Percentiles rank a stretch among this genome's conserved stretches.
Conservation (phyloP, 2,329 filamentous ascomycete species). For the Sporothrix variecibatus region DNA sequence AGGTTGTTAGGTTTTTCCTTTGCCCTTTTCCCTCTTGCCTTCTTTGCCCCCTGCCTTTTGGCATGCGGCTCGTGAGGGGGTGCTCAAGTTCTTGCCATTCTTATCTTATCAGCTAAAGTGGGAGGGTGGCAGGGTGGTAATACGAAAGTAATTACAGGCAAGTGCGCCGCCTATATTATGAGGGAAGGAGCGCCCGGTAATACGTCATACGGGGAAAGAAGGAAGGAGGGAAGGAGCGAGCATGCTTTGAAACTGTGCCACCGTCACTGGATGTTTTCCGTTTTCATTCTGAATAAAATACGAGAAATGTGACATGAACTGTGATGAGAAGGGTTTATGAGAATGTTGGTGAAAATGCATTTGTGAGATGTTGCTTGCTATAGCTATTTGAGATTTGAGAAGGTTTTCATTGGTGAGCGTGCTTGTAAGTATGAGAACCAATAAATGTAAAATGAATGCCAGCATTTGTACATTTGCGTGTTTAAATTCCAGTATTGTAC, state of each 20-base stretch:
- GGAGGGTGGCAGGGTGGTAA: background rate
- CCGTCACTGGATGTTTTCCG: background rate
- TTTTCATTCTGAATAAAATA: background rate
- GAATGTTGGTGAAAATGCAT: background rate
- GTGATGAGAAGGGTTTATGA: background rate
- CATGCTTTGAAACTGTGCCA: background rate
- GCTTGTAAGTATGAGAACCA: background rate
- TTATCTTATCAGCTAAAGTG: slow-evolving; percentile 11
- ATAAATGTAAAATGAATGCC: background rate
- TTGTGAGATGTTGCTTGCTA: background rate
- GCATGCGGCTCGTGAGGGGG: slow-evolving; percentile 7
- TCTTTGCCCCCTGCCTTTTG: background rate
- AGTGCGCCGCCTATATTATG: background rate
- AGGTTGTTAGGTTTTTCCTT: background rate
- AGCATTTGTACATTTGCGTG: background rate
- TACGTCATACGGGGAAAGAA: slow-evolving; percentile 12
- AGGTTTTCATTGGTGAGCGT: background rate
- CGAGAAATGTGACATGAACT: background rate
- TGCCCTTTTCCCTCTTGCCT: background rate
- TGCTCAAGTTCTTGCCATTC: background rate
- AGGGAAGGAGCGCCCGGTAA: background rate
- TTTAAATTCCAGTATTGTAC: background rate
- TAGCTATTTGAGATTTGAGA: background rate
- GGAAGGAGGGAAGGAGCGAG: background rate
- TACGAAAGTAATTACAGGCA: background rate